These are phyloP conservation scores for Alternaria longipes DNA, from an alignment of 2,329 filamentous ascomycete species.

Conservation along the genomic window DNA sequence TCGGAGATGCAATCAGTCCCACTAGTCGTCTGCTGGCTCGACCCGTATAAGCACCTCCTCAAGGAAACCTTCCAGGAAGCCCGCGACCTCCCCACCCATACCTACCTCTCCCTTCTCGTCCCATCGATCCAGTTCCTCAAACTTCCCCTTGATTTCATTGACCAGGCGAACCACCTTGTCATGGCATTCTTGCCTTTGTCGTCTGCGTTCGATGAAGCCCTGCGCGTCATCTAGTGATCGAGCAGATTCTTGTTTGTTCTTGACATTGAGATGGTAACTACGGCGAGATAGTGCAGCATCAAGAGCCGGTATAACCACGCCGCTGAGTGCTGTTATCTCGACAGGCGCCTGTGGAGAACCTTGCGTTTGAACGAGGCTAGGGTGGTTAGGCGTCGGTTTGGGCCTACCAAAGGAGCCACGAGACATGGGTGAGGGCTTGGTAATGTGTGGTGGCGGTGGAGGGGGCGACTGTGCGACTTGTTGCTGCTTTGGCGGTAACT, in stretches of 20 bases:
- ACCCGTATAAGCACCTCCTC: constrained; percentile 94
- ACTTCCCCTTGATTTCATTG: constrained; percentile 81
- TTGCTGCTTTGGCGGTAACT: constrained; percentile 12
- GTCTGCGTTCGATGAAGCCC: constrained; percentile 41
- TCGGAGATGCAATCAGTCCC: neutral
- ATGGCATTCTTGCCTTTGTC: constrained; percentile 69
- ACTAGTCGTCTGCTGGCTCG: constrained; percentile 78
- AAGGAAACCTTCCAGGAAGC: constrained; percentile 88
- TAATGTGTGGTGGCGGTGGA: constrained; percentile 22
- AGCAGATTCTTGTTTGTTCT: constrained; percentile 47
- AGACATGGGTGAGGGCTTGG: constrained; percentile 33
- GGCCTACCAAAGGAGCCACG: constrained; percentile 44
- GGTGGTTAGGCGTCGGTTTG: constrained; percentile 32
- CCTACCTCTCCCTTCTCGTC: constrained; percentile 88
- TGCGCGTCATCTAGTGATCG: constrained; percentile 68
- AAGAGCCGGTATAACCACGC: constrained; percentile 91
- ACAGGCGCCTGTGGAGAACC: constrained; percentile 64
- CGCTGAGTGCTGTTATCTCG: constrained; percentile 85
- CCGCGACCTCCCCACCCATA: constrained; percentile 90
- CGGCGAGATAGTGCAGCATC: constrained; percentile 90
- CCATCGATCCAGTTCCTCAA: constrained; percentile 88
- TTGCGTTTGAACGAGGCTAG: constrained; percentile 54
- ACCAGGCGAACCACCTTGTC: constrained; percentile 84
- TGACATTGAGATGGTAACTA: constrained; percentile 64
- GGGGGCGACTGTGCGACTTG: constrained; percentile 15